Conservation (phyloP, 139 green algal genomes). For the Chlamydomonas asymmetrica region DNA sequence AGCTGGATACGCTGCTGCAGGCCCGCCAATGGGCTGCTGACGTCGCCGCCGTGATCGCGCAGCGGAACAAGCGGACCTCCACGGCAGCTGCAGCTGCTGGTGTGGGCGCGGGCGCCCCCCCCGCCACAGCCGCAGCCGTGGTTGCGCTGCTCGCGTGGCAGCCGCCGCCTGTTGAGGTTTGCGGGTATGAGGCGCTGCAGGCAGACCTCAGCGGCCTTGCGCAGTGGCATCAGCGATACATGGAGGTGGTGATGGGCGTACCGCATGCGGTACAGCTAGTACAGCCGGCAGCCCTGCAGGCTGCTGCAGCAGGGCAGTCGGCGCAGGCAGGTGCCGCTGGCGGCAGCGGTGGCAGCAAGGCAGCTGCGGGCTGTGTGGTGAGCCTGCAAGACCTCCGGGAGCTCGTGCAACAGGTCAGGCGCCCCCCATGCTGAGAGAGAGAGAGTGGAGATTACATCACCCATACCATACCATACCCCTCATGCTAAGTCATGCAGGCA, state of each 20-base stretch:
- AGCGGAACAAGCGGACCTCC: no score
- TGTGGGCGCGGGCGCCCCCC: not conserved
- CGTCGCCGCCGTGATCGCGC: not conserved
- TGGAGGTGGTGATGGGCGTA: not conserved
- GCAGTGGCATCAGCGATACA: not conserved
- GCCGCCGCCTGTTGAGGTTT: conserved; percentile 22
- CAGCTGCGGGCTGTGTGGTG: not conserved
- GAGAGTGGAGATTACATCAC: no score
- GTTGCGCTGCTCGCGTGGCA: conserved; percentile 42
- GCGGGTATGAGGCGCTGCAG: conserved; percentile 36
- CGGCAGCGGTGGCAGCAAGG: not conserved
- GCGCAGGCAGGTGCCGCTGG: not conserved
- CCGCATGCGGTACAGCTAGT: not conserved
- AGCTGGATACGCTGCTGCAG: not conserved
- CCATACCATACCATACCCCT: no score
- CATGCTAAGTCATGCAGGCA: no score
- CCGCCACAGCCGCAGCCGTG: conserved; percentile 29
- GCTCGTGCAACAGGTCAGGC: no score
- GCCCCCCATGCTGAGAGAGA: no score
- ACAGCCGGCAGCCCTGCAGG: no score
- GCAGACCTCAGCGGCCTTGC: not conserved
- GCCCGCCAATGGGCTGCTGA: not conserved
- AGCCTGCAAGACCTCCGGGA: no score
- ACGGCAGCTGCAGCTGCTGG: no score
- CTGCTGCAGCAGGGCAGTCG: no score